Evolutionary conservation across 1,284 basidiomycete species (phyloP).

Genomic region (Melanopsichium pennsylvanicum): DNA sequence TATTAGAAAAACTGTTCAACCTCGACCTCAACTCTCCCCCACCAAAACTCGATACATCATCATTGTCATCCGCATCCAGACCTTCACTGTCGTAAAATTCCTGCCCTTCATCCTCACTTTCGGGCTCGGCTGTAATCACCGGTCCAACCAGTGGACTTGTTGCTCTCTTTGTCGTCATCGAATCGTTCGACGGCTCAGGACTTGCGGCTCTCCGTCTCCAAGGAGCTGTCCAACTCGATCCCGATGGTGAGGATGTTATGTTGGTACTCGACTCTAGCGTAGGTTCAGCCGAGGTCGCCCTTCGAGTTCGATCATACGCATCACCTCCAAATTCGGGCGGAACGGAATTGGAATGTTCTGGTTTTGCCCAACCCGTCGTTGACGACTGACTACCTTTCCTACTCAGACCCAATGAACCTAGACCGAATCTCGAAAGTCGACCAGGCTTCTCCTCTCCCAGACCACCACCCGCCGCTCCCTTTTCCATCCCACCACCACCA

Average conservation of each 20-base stretch:
- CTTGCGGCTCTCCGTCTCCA: slow-evolving; percentile 46
- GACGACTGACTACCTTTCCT: slow-evolving; percentile 14
- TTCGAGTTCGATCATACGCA: background rate
- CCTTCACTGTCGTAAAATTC: slow-evolving; percentile 43
- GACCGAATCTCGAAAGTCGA: slow-evolving; percentile 45
- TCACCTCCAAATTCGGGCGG: slow-evolving; percentile 3
- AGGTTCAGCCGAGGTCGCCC: slow-evolving; percentile 27
- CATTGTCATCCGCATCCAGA: slow-evolving; percentile 15
- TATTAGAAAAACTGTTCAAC: slow-evolving; percentile 1
- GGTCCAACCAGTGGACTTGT: slow-evolving; percentile 51
- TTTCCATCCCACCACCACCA: slow-evolving; percentile 5
- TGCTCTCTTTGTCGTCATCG: slow-evolving; percentile 7
- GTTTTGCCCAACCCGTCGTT: background rate
- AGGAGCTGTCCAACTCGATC: slow-evolving; percentile 38
- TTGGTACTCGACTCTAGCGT: slow-evolving; percentile 9
- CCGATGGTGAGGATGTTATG: background rate
- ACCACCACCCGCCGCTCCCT: slow-evolving; percentile 1
- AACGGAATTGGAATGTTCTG: slow-evolving; percentile 6
- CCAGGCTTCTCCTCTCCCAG: slow-evolving; percentile 22
- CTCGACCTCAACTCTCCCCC: background rate
- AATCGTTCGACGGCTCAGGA: no score
- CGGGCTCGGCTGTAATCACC: slow-evolving; percentile 42
- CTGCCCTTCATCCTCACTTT: slow-evolving; percentile 37
- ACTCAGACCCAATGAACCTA: slow-evolving; percentile 43
- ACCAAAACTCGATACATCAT: slow-evolving; percentile 21